Evolutionary conservation across 2,329 filamentous ascomycete genomes (phyloP).

Genomic region (Pleomassaria siparia): DNA sequence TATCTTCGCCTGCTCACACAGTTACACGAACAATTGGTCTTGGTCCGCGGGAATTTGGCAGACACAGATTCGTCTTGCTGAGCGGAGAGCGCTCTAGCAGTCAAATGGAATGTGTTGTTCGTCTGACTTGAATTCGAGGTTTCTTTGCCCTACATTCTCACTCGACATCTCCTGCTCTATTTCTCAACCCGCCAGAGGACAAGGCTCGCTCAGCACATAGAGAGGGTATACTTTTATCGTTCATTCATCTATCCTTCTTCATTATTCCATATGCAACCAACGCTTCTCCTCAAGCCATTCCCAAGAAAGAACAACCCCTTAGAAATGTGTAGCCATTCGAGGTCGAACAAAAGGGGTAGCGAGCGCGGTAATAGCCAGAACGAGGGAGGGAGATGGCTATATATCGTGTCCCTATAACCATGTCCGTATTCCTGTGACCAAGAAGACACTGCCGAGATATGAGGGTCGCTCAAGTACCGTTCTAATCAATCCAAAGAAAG

Average conservation of each 20-base stretch:
- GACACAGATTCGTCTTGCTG: no score
- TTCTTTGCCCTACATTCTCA: no score
- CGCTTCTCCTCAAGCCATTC: background rate
- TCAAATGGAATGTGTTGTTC: no score
- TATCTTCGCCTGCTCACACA: no score
- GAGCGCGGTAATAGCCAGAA: background rate
- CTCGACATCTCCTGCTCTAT: no score
- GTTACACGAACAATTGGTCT: no score
- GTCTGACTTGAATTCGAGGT: no score
- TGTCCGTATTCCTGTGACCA: no score
- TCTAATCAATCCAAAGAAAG: background rate
- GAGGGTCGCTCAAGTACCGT: background rate
- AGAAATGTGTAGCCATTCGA: background rate
- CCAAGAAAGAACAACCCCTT: background rate
- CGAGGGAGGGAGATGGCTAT: background rate
- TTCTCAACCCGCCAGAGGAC: no score
- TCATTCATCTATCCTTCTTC: slow-evolving; percentile 2
- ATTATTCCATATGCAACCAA: background rate
- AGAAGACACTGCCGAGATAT: background rate
- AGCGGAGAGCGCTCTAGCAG: no score
- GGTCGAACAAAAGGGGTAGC: background rate
- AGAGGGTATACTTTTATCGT: slow-evolving; percentile 1
- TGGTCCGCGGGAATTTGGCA: no score
- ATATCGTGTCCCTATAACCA: background rate
- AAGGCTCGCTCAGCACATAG: background rate